These are phyloP conservation scores for Cardamine resedifolia DNA, from an alignment of 345 rosid genomes.

Conservation along the genomic window DNA sequence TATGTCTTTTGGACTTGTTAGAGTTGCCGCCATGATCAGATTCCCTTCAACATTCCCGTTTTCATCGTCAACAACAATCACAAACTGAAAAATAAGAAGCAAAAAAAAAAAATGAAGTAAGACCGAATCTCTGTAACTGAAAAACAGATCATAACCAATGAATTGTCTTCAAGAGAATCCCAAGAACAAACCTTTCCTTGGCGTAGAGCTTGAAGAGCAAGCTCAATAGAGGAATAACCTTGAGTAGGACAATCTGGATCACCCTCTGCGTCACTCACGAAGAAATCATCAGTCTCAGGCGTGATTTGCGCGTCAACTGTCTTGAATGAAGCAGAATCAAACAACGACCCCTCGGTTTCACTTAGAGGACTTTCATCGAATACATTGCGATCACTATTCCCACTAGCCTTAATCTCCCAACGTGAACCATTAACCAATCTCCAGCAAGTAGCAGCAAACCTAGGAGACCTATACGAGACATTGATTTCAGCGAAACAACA, in stretches of 20 bases:
- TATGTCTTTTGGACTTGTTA: constrained; percentile 49
- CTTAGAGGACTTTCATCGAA: constrained; percentile 45
- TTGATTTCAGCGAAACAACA: not conserved
- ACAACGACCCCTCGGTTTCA: constrained; percentile 40
- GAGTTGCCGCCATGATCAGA: constrained; percentile 72
- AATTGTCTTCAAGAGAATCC: not conserved
- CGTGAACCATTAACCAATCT: constrained; percentile 36
- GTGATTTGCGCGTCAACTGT: constrained; percentile 60
- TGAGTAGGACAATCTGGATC: constrained; percentile 86
- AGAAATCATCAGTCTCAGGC: constrained; percentile 68
- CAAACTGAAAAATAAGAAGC: constrained; percentile 49
- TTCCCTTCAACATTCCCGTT: constrained; percentile 72
- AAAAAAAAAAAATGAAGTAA: not conserved
- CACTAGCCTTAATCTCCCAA: constrained; percentile 43
- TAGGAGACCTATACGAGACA: constrained; percentile 41
- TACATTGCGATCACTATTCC: constrained; percentile 44
- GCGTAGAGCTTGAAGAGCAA: constrained; percentile 55
- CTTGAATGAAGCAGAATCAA: constrained; percentile 43
- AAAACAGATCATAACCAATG: not conserved
- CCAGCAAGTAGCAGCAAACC: constrained; percentile 39
- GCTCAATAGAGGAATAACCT: constrained; percentile 67
- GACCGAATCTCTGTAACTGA: not conserved
- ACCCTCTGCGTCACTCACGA: constrained; percentile 89
- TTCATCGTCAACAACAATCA: constrained; percentile 89
- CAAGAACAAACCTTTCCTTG: constrained; percentile 62